Evolutionary conservation across 2,329 filamentous ascomycete species (phyloP), one percentile per base, ranked within the genome.

Genomic region (Colletotrichum lindemuthianum): DNA sequence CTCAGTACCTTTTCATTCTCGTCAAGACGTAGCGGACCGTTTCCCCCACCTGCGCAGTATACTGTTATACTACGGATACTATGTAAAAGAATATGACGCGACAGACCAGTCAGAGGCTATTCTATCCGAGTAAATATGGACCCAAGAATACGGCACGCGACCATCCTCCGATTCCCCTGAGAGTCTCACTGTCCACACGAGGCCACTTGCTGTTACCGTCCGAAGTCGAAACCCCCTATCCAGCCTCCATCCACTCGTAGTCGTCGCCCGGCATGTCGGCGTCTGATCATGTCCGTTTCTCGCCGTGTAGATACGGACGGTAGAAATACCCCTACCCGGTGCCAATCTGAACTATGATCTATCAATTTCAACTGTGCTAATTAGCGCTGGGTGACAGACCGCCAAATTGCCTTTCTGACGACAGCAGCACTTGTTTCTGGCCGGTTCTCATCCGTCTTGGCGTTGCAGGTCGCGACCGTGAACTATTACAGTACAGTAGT

Each of bases 381-480:
- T n/a, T 33, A 12, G 33, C 44, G n/a, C 13, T 15, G 36, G 60
- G 16, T 39, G 24, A 33, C 52, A 41, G 55, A 41, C 40, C 36
- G 50, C 50, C 49, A 34, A 36, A 56, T 52, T 51, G 49, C 32
- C 45, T 57, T 63, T 34, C 50, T 48, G 47, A 50, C 9, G 47
- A 56, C 63, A 57, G 16, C 36, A 56, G 45, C 40, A 48, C n/a
- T 48, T 34, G 58, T 61, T 52, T 52, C 40, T 56, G 49, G 41
- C 36, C 34, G 41, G 58, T 41, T 16, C 48, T 36, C 32, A 43
- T 45, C 58, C 58, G 51, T 48, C 61, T 65, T 65, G 61, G 61
- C 61, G 47, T 52, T 52, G 51, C 37, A 24, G 12, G 34, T 24
- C 39, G 51, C 24, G 24, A 5, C 24, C 24, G 24, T 24, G 24